Evolutionary conservation across 2,329 filamentous ascomycete species (phyloP), one percentile per base, ranked within the genome.

Genomic region (Aspergillus novoparasiticus): DNA sequence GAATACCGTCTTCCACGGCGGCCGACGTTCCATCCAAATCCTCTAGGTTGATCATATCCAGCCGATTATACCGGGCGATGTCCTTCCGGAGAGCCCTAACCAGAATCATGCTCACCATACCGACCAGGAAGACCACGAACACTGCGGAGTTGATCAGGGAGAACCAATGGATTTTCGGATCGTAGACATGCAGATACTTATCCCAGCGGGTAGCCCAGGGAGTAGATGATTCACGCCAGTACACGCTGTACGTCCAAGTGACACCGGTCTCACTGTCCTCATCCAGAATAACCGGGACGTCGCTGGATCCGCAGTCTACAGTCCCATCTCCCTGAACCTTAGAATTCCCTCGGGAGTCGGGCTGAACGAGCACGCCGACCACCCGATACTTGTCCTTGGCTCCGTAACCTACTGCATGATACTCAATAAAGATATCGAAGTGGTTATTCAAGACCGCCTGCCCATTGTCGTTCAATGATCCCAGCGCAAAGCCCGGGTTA

Each of bases 81-180:
- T 99, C 95, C 83, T 96, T 97, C 79, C 89, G 91, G 63, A 99
- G 82, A 1, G 94, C 93, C 59, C 94, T 88, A 61, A 96, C 84
- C 19, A 99, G 84, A 54, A 98, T 92, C n/a, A 94, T 96, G 78
- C 90, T 90, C 67, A 99, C 95, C 71, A 95, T 97, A 53, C 93
- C 87, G 41, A 94, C 89, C 46, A 98, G 84, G 79, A 98, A 95
- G 56, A 97, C 86, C 57, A 99, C 94, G 66, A 99, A 96, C 51
- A 98, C 89, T 57, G 95, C 92, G 41, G 94, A 97, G 79, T 97
- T 97, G 80, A 98, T 91, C 57, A 99, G 88, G 64, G 94, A 97
- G 82, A 98, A 97, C 95, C 95, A 99, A 79, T 99, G 95, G 71
- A 99, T 98, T 83, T 95, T 96, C 58, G 95, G 94, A 77, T 98